A percentile compares a stretch with the other conserved stretches of the same genome.
phyloP scores from a whole-genome alignment of 805 yeast genomes.

The Lipomyces orientalis region DNA sequence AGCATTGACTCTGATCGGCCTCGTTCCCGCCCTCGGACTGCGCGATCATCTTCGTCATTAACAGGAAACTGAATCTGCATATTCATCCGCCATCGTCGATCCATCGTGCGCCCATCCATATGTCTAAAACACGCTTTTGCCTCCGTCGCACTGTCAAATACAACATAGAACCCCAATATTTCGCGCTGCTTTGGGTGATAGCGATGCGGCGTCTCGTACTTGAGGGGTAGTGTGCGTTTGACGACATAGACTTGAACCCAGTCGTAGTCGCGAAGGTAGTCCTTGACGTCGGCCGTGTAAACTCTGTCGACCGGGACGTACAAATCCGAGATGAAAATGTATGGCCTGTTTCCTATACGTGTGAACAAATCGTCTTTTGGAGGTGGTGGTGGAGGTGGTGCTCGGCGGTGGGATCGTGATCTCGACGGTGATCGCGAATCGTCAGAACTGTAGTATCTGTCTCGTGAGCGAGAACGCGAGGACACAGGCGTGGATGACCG shows the following conservation, averaged over 20 bases:
- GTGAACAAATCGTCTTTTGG: slow-evolving; percentile 12
- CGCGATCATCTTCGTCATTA: neutral
- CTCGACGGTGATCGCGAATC: neutral
- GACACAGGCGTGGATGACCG: neutral
- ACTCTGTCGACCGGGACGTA: slow-evolving; percentile 47
- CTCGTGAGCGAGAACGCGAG: slow-evolving; percentile 9
- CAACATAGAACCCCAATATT: slow-evolving; percentile 67
- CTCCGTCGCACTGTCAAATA: slow-evolving; percentile 65
- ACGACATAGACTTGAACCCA: slow-evolving; percentile 63
- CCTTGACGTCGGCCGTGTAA: slow-evolving; percentile 63
- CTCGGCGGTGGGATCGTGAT: slow-evolving; percentile 1
- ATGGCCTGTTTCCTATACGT: slow-evolving; percentile 39
- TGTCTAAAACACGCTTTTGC: slow-evolving; percentile 63
- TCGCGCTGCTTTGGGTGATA: slow-evolving; percentile 50
- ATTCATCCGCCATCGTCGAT: slow-evolving; percentile 50
- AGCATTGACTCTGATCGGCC: neutral
- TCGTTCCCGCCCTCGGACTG: neutral
- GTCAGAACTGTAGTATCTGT: slow-evolving; percentile 10
- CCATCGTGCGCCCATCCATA: slow-evolving; percentile 64
- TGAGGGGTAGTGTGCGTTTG: slow-evolving; percentile 9
- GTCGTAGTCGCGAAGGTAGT: slow-evolving; percentile 60
- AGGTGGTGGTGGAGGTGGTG: neutral
- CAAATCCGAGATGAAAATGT: slow-evolving; percentile 39
- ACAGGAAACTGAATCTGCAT: slow-evolving; percentile 56
- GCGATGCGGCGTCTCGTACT: slow-evolving; percentile 10